Evolutionary conservation across 1,284 basidiomycete genomes (phyloP), one percentile per base, ranked within the genome.

Genomic region (Cystobasidium pallidum): DNA sequence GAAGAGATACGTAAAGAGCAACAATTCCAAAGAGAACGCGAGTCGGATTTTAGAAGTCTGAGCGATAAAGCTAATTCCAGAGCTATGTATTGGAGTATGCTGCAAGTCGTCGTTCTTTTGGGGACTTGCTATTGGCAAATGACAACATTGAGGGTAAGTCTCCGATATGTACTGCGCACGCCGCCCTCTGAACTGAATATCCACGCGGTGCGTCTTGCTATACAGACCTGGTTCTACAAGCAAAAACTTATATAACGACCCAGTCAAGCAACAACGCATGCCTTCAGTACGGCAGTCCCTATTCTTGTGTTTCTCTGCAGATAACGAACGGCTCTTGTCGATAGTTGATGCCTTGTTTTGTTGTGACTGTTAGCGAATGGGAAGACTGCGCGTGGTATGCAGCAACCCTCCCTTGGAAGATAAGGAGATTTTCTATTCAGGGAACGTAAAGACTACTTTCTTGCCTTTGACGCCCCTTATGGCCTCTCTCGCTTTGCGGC

Each of bases 1-100:
- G 89, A 91, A 79, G 94, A 97, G 79, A 90, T 99, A 75, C 85
- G 92, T 68, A 86, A 92, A 52, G 96, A 99, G 82, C 96, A 99
- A 83, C 92, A 96, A 81, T 99, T 96, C 80, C 94, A 99, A 84
- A 86, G 96, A 54, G 95, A 99, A 75, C 72, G 83, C 72, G 96
- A 99, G 82, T 86, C 90, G n/a, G 88, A 89, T 76, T 99, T 92
- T 81, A 85, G 96, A 51, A 84, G 95, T 81, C 82, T 97, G 73
- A 92, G 90, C 77, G 96, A 99, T 82, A 80, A 83, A 34, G 94
- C 92, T 39, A 99, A 99, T 82, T 82, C 88, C 32, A 84, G 89
- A 74, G 94, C 95, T 0, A 88, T 98, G 66, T 98, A 91, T 91
- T 99, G 95, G 83, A 92, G 89, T 78, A 73, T 96, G 11, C 84